Conservation (phyloP, 345 rosid genomes). For the Moricandia arvensis region DNA sequence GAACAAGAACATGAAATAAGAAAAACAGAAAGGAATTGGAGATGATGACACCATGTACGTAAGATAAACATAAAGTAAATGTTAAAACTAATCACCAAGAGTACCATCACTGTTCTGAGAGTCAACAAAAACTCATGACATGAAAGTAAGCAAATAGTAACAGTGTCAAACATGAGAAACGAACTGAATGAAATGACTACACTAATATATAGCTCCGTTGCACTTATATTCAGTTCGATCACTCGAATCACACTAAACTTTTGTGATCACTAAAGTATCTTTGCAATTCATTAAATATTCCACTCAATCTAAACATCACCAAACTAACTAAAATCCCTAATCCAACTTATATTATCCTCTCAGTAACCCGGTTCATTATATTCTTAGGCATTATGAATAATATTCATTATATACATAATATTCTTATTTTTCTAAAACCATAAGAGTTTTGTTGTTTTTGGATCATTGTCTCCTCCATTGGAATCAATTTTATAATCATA, state of each 20-base stretch:
- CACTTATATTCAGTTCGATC: background rate
- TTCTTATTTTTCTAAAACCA: background rate
- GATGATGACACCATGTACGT: slow-evolving; percentile 1
- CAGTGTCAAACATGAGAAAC: background rate
- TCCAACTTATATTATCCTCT: background rate
- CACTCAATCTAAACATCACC: background rate
- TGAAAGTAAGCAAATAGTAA: slow-evolving; percentile 10
- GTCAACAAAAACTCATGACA: slow-evolving; percentile 17
- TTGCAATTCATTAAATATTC: background rate
- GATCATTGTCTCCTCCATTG: background rate
- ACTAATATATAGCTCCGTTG: background rate
- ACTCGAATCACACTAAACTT: background rate
- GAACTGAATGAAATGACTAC: background rate
- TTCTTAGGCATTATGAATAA: too few species aligned
- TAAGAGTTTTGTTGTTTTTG: background rate
- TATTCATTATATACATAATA: background rate
- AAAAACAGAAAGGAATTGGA: background rate
- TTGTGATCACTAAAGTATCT: background rate
- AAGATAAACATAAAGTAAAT: background rate
- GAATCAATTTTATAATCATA: background rate
- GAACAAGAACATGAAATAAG: background rate
- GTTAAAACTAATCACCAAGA: background rate
- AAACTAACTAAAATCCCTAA: background rate
- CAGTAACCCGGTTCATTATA: background rate
- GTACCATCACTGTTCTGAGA: slow-evolving; percentile 18